A percentile compares a stretch with the other conserved stretches of the same genome.
These are phyloP conservation scores for Corymbia maculata DNA, from an alignment of 345 rosid species.

Conservation along the genomic window DNA sequence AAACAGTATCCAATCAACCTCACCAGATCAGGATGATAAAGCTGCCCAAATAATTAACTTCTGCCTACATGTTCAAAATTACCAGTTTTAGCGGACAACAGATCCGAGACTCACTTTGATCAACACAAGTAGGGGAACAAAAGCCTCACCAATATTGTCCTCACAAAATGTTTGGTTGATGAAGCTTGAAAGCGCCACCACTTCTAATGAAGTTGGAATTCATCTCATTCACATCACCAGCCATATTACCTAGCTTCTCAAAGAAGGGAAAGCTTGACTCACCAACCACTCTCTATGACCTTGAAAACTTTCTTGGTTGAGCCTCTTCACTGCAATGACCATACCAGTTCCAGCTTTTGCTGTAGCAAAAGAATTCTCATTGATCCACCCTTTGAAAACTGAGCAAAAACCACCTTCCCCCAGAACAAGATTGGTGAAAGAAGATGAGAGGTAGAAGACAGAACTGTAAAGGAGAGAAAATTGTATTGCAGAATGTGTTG, in stretches of 20 bases:
- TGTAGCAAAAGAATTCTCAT: slow-evolving; percentile 40
- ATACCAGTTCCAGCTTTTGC: slow-evolving; percentile 66
- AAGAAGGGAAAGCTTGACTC: slow-evolving; percentile 18
- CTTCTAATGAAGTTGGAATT: not conserved
- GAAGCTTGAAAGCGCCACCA: not conserved
- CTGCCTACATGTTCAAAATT: slow-evolving; percentile 33
- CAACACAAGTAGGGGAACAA: not conserved
- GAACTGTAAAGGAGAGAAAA: too few relatives aligned
- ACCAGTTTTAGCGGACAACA: not conserved
- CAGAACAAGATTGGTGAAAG: slow-evolving; percentile 15
- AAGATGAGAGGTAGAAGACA: too few relatives aligned
- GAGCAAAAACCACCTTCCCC: slow-evolving; percentile 88
- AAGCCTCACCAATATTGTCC: not conserved
- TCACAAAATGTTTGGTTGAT: not conserved
- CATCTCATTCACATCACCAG: not conserved
- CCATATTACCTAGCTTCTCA: not conserved
- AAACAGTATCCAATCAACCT: slow-evolving; percentile 66
- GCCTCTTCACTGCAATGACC: slow-evolving; percentile 69
- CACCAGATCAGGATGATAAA: slow-evolving; percentile 60
- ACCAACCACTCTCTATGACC: slow-evolving; percentile 85
- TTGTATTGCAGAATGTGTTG: too few relatives aligned
- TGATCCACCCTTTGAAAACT: slow-evolving; percentile 73
- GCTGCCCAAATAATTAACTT: slow-evolving; percentile 67
- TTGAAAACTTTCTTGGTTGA: slow-evolving; percentile 53
- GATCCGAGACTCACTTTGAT: not conserved